Conservation (phyloP, 2,329 filamentous ascomycete genomes). For the Tetracladium maxilliforme region DNA sequence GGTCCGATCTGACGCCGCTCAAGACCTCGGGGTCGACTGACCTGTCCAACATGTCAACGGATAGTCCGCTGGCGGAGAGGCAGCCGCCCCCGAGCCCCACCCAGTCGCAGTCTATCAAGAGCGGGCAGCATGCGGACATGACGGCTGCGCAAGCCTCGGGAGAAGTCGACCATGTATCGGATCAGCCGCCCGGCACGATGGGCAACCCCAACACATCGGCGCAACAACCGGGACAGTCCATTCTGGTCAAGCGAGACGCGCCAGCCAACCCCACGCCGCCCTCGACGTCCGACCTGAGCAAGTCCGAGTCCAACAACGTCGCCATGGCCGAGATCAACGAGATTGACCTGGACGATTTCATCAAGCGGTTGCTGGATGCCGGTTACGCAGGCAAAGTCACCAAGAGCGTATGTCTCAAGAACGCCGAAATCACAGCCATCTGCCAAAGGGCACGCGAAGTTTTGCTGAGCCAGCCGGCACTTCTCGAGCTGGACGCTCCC, state of each 20-base stretch:
- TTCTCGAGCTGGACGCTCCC: constrained; percentile 82
- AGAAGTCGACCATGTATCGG: constrained; percentile 89
- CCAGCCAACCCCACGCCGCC: constrained; percentile 41
- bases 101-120: constrained; percentile 58
- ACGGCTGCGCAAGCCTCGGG: constrained; percentile 69
- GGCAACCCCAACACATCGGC: constrained; percentile 40
- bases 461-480: constrained; percentile 79
- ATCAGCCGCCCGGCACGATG: constrained; percentile 62
- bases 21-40: constrained; percentile 18
- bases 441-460: constrained; percentile 81
- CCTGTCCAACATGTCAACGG: constrained; percentile 18
- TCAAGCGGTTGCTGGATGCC: constrained; percentile 83
- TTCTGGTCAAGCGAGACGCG: constrained; percentile 69
- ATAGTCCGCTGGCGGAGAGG: constrained; percentile 32
- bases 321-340: constrained; percentile 85
- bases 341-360: constrained; percentile 93
- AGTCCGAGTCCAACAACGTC: constrained; percentile 38
- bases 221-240: constrained; percentile 72
- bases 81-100: constrained; percentile 74
- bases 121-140: constrained; percentile 65
- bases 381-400: constrained; percentile 95
- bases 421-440: constrained; percentile 90
- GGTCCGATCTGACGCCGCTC: constrained; percentile 21
- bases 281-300: constrained; percentile 26
- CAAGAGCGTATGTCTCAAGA: constrained; percentile 93